Base-by-base conservation (phyloP, 2,329 filamentous ascomycete genomes). In the Alternaria postmessia region DNA sequence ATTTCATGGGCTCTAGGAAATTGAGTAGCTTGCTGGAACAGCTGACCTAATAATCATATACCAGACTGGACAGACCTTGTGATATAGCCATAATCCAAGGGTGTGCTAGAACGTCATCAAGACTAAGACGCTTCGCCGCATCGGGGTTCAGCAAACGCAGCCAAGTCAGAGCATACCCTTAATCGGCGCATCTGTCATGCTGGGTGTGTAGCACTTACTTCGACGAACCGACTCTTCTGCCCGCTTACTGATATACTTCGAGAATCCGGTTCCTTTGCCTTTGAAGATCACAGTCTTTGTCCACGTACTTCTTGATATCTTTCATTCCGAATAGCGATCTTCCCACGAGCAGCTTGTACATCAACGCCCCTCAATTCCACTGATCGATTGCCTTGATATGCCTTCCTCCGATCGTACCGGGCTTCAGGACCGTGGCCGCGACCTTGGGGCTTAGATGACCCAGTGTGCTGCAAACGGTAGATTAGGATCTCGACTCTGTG, bases 391-490 rank as follows among this genome's bases (percentile, higher is more conserved):
- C 96, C 76, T 96, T 93, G 61, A 88, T 91, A 79, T 97, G 97
- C 74, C 86, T 94, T 79, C 94, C 94, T 71, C 93, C 90, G 3
- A 88, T 86, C 79, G 91, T 92, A 1, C 62, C 64, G 3, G 64
- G 65, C 42, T 64, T 69, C 7, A 59, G 20, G 24, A 63, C 42
- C 62, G 64, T 63, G 14, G 69, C 36, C 79, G 97, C 87, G 92
- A 97, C 97, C 86, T 97, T 94, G 1, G 94, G 94, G 5, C 94
- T 93, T 11, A 97, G 85, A 79, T 97, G 97, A 80, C 97, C 94
- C 32, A 97, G 86, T 16, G 94, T 97, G 59, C 94, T 94, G 77
- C 94, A 97, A 86, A 97, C 92, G 43, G 94, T 97, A 71, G 93
- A 90, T 63, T 94, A 86, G 65, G 93, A 84, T 80, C 93, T 94